phyloP scores from a whole-genome alignment of 441 rosid species.

The Isatis lusitanica region DNA sequence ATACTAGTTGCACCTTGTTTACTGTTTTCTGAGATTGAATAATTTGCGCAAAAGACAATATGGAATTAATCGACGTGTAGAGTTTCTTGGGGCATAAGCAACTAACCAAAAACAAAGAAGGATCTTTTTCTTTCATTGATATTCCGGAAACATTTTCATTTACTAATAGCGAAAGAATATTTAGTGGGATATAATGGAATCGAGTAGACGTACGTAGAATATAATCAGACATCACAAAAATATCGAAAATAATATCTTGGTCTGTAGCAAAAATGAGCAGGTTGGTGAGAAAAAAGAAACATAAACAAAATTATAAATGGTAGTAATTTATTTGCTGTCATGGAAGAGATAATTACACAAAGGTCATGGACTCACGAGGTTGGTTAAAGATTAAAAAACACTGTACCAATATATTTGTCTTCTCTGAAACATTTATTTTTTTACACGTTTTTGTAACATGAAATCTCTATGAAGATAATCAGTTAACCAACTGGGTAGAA shows the following conservation, averaged over 20 bases:
- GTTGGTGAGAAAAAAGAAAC: constrained; percentile 12
- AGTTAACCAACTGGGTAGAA: constrained; percentile 26
- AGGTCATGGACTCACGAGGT: constrained; percentile 71
- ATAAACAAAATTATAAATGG: not conserved
- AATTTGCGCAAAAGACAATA: not conserved
- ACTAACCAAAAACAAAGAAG: not conserved
- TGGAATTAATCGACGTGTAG: not conserved
- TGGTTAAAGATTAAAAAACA: constrained; percentile 40
- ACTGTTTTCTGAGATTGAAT: not conserved
- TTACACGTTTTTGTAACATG: constrained; percentile 32
- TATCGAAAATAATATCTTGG: not conserved
- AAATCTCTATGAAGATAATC: constrained; percentile 25
- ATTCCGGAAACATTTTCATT: not conserved
- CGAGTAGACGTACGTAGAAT: too few species aligned
- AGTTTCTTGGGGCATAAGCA: constrained; percentile 5
- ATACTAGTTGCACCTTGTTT: not conserved
- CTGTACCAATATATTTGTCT: not conserved
- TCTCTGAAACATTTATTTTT: constrained; percentile 20
- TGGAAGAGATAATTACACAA: constrained; percentile 25
- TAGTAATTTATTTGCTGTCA: constrained; percentile 1
- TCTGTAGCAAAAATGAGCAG: constrained; percentile 4
- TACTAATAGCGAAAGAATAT: not conserved
- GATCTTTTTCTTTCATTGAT: not conserved
- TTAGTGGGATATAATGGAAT: too few species aligned
- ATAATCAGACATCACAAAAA: not conserved